Base-by-base conservation (phyloP, 805 yeast genomes). In the Metahyphopichia silvanorum region DNA sequence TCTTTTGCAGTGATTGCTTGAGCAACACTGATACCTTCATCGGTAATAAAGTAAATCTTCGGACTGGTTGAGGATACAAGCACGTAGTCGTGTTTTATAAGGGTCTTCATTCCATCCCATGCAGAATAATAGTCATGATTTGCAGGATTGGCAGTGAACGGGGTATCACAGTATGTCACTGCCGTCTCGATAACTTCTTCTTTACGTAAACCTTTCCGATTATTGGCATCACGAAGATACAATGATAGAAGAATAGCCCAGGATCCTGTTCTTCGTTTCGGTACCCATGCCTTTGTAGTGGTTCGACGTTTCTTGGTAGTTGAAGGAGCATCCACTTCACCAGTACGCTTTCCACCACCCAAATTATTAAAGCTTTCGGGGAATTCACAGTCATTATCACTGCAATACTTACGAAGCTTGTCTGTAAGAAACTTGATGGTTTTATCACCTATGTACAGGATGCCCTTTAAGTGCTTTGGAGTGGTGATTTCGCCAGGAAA, bases 241-340 rank as follows among this genome's bases (percentile, higher is more conserved):
- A 88, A 57, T 0, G 80, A 79, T 13, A 86, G 39, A 13, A 88
- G 46, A 6, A 88, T 82, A 0, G 93, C 95, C 60, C 85, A 89
- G 0, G 85, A 94, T 1, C 96, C 96, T 0, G 93, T 77, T 21
- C 89, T 60, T 39, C 77, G 76, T 29, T 66, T 69, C 0, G 97
- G 97, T 0, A 87, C 69, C 53, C 84, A 87, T 11, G 28, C 35
- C 22, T 57, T 65, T n/a, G n/a, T n/a, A n/a, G n/a, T n/a, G 27
- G 49, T 51, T 16, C 39, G 47, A 27, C 57, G 52, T 20, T 42
- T 32, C 29, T 37, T 50, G 31, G 40, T 40, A 1, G 34, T 27
- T 1, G 37, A 35, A 19, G 37, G 40, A 21, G 41, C 50, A 2
- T 23, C 26, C 10, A 14, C 18, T 4, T 32, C 36, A 13, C 8